These are phyloP conservation scores for Xylaria intraflava DNA, from an alignment of 495 filamentous ascomycete genomes.

Conservation along the genomic window DNA sequence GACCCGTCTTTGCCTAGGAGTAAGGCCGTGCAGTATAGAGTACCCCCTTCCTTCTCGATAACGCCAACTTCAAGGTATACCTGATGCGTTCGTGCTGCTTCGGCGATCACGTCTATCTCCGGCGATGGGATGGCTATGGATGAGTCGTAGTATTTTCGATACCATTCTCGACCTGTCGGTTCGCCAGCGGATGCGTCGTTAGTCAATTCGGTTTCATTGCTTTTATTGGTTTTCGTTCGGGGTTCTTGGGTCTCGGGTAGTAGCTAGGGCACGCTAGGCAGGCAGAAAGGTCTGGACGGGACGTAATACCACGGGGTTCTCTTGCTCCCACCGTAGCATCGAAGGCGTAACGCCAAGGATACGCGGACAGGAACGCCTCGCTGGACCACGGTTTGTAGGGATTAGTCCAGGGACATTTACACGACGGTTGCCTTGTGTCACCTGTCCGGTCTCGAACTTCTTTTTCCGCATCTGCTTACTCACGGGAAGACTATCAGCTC, in stretches of 20 bases:
- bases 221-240: no score
- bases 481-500: conserved; percentile 44
- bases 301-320: conserved; percentile 29
- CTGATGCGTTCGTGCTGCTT: conserved; percentile 26
- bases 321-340: conserved; percentile 37
- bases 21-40: conserved; percentile 34
- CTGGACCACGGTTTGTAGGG: conserved; percentile 6
- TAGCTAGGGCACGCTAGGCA: no score
- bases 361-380: conserved; percentile 36
- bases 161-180: conserved; percentile 33
- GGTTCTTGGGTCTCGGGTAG: no score
- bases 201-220: no score
- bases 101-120: conserved; percentile 29
- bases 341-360: conserved; percentile 39
- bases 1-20: conserved; percentile 31
- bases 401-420: neutral
- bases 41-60: conserved; percentile 39
- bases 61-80: conserved; percentile 35
- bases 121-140: conserved; percentile 29
- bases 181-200: neutral
- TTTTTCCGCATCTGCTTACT: conserved; percentile 7
- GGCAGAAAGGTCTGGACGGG: neutral
- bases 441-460: neutral
- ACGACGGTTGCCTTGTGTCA: neutral
- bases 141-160: conserved; percentile 34